Evolutionary conservation across 495 filamentous ascomycete genomes (phyloP).

Genomic region (Choiromyces venosus): DNA sequence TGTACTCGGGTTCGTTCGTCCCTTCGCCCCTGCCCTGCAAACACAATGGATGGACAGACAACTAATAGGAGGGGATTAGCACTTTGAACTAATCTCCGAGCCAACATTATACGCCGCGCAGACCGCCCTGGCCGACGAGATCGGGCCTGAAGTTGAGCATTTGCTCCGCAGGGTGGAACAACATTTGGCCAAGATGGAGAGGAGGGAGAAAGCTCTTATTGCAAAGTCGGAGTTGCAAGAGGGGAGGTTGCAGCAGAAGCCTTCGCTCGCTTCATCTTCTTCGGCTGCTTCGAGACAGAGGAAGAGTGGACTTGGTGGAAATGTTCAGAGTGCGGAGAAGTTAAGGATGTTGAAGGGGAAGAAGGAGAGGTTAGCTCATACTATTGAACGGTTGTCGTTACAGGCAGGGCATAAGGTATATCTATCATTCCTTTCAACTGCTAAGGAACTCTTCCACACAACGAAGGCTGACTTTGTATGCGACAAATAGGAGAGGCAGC

Average conservation of each 20-base stretch:
- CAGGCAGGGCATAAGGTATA: constrained; percentile 48
- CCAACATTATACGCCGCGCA: constrained; percentile 64
- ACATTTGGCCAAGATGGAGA: constrained; percentile 67
- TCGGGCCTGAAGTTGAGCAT: constrained; percentile 64
- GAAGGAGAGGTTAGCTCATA: constrained; percentile 73
- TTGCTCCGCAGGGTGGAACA: constrained; percentile 60
- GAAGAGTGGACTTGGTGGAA: constrained; percentile 40
- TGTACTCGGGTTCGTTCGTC: constrained; percentile 57
- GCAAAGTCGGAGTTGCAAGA: constrained; percentile 66
- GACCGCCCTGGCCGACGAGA: constrained; percentile 61
- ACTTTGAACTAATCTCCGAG: constrained; percentile 74
- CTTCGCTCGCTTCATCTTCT: constrained; percentile 8
- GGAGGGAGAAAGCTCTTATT: constrained; percentile 63
- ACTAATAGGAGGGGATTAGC: constrained; percentile 46
- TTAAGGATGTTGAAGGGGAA: constrained; percentile 62
- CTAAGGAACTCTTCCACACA: neutral
- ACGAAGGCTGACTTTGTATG: neutral
- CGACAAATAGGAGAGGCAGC: constrained; percentile 55
- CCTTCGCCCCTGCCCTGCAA: constrained; percentile 2
- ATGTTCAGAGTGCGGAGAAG: constrained; percentile 54
- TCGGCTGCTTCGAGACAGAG: constrained; percentile 13
- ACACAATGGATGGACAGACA: neutral
- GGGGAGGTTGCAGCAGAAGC: constrained; percentile 53
- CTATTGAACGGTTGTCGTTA: constrained; percentile 64
- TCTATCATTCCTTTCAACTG: neutral